Evolutionary conservation across 306 rosid species (phyloP).

Genomic region (Medicago lupulina): DNA sequence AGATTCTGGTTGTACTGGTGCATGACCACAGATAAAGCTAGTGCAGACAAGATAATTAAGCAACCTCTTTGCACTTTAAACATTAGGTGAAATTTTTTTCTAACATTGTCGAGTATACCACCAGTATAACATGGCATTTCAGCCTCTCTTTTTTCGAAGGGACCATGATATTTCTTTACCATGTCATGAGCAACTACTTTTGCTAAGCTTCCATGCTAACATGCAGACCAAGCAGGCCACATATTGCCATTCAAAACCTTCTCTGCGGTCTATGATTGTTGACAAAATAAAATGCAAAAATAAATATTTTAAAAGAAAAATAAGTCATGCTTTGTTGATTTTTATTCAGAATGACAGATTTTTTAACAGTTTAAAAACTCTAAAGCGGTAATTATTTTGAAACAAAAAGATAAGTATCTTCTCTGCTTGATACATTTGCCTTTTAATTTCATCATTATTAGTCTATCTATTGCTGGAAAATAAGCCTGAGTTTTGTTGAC

Average conservation of each 20-base stretch:
- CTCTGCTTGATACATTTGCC: too few species aligned
- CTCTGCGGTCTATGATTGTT: not conserved
- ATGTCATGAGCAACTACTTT: not conserved
- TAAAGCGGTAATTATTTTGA: not conserved
- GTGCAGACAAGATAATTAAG: conserved; percentile 58
- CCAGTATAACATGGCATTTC: not conserved
- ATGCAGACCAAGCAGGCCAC: not conserved
- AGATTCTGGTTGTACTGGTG: conserved; percentile 76
- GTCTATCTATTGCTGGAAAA: too few species aligned
- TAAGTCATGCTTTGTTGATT: too few species aligned
- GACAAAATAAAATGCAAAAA: too few species aligned
- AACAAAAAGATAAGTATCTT: not conserved
- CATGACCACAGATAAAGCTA: conserved; percentile 64
- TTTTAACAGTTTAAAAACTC: not conserved
- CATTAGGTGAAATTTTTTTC: conserved; percentile 4
- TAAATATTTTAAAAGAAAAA: too few species aligned
- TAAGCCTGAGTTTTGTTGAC: too few species aligned
- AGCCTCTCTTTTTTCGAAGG: not conserved
- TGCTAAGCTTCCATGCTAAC: not conserved
- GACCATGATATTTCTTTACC: not conserved
- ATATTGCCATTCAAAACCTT: not conserved
- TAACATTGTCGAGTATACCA: not conserved
- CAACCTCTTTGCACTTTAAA: conserved; percentile 40
- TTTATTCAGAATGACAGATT: too few species aligned
- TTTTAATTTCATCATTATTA: too few species aligned